A percentile compares a stretch with the other conserved stretches of the same genome.
phyloP scores from a whole-genome alignment of 176 grass and related monocot species.

The Avena eriantha region DNA sequence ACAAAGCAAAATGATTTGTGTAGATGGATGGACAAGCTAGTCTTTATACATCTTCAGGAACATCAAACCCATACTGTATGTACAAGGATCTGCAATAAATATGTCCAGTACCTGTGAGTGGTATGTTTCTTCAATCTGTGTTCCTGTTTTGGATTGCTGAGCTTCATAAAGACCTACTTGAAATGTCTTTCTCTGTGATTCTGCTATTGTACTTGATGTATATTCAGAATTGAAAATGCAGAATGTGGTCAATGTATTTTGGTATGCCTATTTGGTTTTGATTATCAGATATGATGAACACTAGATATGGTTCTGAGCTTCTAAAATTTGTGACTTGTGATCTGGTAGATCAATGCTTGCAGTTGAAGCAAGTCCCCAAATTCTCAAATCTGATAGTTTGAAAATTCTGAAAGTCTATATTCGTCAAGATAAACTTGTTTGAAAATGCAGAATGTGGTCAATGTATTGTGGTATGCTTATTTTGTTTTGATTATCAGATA shows the following conservation, averaged over 20 bases:
- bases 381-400: too few species aligned
- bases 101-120: slow-evolving; percentile 8
- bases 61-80: slow-evolving; percentile 8
- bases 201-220: neutral
- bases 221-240: neutral
- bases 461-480: neutral
- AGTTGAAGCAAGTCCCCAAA: neutral
- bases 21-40: neutral
- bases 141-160: neutral
- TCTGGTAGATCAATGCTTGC: neutral
- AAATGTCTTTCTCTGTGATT: neutral
- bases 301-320: neutral
- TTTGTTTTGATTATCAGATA: neutral
- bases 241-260: neutral
- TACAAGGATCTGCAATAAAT: slow-evolving; percentile 22
- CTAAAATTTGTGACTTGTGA: neutral
- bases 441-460: neutral
- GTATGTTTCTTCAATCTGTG: neutral
- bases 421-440: neutral
- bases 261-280: neutral
- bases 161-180: neutral
- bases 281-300: neutral
- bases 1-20: neutral
- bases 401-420: too few species aligned
- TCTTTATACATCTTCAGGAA: slow-evolving; percentile 27